Base-by-base conservation (phyloP, 2,329 filamentous ascomycete species). In the Colletotrichum abscissum region DNA sequence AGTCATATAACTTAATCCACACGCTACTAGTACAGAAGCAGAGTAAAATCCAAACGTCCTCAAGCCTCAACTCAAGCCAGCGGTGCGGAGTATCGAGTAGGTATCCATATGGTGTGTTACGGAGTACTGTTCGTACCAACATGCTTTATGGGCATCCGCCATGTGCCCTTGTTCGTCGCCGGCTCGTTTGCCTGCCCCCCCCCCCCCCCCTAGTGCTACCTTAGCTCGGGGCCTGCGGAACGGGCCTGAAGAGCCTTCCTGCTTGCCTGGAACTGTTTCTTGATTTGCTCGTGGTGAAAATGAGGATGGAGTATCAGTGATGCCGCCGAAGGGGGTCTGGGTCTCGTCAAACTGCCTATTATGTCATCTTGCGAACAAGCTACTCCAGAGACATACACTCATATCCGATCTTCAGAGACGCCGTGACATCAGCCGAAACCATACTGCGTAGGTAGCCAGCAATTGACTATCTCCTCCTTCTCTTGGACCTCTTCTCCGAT, bases 101-200 rank as follows among this genome's bases (percentile, higher is more conserved):
- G n/a, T 35, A 35, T 35, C 33, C 33, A 35, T 35, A 35, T 4
- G 33, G 11, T 35, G 33, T 35, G 11, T 35, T 35, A 33, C 30
- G 9, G 38, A 8, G 4, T 38, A 42, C 38, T 19, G 19, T 49
- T 19, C 38, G 42, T 49, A n/a, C 42, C 42, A 49, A 49, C 28
- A 38, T 60, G 26, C 70, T 62, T 70, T 55, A 73, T 65, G 70
- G 70, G 62, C 62, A 60, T 57, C 70, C 67, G 67, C 65, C 30
- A 28, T 56, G 9, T 64, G 65, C 54, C 58, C 65, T 69, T 72
- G 58, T 28, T 46, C 52, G 24, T 59, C 19, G 24, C 26, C 12
- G n/a, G 54, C 63, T 58, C 54, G 49, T 46, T 58, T 63, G 46
- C 49, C 24, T 67, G 46, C 26, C 56, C 56, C 54, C 54, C 9